Conservation (phyloP, 768 basidiomycete species). For the Hydnomerulius pinastri region DNA sequence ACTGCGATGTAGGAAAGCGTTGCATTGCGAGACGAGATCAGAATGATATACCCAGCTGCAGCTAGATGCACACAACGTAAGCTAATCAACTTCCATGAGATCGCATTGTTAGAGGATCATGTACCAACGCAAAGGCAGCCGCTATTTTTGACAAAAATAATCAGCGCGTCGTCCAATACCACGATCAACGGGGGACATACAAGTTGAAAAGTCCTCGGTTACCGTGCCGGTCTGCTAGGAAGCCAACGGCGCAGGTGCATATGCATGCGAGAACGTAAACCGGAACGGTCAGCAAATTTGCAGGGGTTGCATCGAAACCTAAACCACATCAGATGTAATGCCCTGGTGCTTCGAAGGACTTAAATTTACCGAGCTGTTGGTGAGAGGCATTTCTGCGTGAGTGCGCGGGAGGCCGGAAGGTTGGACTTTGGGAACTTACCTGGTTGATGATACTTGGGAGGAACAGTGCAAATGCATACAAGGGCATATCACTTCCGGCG, state of each 20-base stretch:
- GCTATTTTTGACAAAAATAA: conserved; percentile 8
- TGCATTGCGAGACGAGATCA: conserved; percentile 60
- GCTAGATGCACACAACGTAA: conserved; percentile 33
- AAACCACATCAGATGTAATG: conserved; percentile 1
- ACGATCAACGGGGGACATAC: conserved; percentile 36
- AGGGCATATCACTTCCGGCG: conserved; percentile 58
- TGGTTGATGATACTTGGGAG: conserved; percentile 76
- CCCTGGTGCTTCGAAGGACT: not conserved
- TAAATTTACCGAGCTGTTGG: conserved; percentile 41
- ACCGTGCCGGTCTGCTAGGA: conserved; percentile 59
- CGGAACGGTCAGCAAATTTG: conserved; percentile 77
- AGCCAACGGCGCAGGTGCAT: conserved; percentile 65
- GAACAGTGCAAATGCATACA: conserved; percentile 80
- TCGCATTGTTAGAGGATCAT: not conserved
- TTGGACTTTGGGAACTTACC: conserved; percentile 37
- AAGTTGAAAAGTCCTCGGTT: conserved; percentile 65
- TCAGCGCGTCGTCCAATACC: not conserved
- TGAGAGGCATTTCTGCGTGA: not conserved
- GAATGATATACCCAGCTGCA: conserved; percentile 68
- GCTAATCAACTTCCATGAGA: conserved; percentile 6
- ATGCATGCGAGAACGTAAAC: conserved; percentile 72
- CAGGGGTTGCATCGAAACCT: conserved; percentile 70
- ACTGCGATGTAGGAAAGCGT: conserved; percentile 73
- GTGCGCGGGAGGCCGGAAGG: not conserved
- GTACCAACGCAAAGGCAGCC: conserved; percentile 29